Evolutionary conservation across 106 monocot genomes (phyloP).

Genomic region (Allium sativum): DNA sequence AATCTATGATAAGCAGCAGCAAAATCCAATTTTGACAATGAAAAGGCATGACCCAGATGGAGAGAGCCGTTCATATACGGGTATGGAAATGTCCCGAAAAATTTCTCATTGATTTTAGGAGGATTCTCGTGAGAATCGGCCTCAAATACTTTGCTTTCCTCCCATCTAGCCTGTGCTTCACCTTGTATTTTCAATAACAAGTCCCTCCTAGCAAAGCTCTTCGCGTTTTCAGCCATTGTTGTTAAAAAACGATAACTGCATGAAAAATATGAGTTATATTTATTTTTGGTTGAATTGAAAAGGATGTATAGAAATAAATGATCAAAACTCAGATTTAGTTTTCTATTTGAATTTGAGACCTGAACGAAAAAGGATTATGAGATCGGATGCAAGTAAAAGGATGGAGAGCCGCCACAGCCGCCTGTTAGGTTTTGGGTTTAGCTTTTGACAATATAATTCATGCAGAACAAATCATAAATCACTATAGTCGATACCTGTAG

Average conservation of each 20-base stretch:
- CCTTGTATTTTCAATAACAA: conserved; percentile 54
- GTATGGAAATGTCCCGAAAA: conserved; percentile 94
- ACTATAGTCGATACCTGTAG: no score
- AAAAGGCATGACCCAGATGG: conserved; percentile 81
- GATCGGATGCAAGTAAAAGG: no score
- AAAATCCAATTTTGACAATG: conserved; percentile 77
- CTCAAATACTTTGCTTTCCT: conserved; percentile 51
- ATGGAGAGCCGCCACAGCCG: no score
- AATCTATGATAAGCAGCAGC: conserved; percentile 63
- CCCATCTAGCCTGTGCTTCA: conserved; percentile 59
- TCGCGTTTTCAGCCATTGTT: conserved; percentile 28
- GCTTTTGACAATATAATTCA: no score
- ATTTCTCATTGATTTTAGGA: conserved; percentile 54
- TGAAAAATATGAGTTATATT: neutral
- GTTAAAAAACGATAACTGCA: neutral
- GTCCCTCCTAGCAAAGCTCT: conserved; percentile 73
- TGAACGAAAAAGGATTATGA: no score
- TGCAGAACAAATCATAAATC: no score
- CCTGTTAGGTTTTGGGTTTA: no score
- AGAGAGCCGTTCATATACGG: conserved; percentile 90
- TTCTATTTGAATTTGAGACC: no score
- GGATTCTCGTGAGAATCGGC: conserved; percentile 26
- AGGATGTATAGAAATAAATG: no score
- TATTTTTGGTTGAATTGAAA: no score
- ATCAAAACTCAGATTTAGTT: no score